Base-by-base conservation (phyloP, 2,329 filamentous ascomycete genomes). In the Penicillium sp. region DNA sequence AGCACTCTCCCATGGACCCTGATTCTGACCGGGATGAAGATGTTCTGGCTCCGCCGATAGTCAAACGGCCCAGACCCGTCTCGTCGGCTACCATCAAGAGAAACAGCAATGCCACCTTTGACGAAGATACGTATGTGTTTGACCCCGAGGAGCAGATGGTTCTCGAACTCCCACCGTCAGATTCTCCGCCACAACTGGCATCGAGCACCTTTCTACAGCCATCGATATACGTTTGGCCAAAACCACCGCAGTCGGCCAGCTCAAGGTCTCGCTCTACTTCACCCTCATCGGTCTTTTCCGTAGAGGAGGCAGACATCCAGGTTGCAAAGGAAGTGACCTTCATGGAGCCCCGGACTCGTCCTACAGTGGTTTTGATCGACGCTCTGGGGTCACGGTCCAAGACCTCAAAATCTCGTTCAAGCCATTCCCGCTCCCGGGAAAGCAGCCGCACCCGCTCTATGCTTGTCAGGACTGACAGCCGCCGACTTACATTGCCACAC, bases 71-170 rank as follows among this genome's bases (percentile, higher is more conserved):
- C 20, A 65, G 71, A 5, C 70, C 71, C 1, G 68, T 73, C 26
- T 74, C 71, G 1, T 67, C 72, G 54, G 70, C 72, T 22, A 73
- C 70, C 0, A 56, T 74, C 45, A 74, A 73, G 62, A 68, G 70
- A 39, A 70, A 59, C 45, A 72, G 71, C 43, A 61, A 53, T 50
- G 61, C 66, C 2, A 71, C 67, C 4, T 73, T 72, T 31, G 64
- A 56, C 16, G 67, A 68, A 16, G 66, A 70, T 35, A 59, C 70
- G 2, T 69, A 67, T 39, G 65, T 70, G 20, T 70, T 71, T 43
- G 70, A 72, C 22, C 62, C 65, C 4, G 70, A 72, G 26, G 67
- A 72, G 18, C 64, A 70, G 11, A 57, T 72, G 49, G 64, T 74
- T 11, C 62, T 73, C 8, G 71, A 72, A 53, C 57, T 73, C 11